Evolutionary conservation across 106 monocot species (phyloP), one percentile per base, ranked within the genome.

Genomic region (Chionographis japonica): DNA sequence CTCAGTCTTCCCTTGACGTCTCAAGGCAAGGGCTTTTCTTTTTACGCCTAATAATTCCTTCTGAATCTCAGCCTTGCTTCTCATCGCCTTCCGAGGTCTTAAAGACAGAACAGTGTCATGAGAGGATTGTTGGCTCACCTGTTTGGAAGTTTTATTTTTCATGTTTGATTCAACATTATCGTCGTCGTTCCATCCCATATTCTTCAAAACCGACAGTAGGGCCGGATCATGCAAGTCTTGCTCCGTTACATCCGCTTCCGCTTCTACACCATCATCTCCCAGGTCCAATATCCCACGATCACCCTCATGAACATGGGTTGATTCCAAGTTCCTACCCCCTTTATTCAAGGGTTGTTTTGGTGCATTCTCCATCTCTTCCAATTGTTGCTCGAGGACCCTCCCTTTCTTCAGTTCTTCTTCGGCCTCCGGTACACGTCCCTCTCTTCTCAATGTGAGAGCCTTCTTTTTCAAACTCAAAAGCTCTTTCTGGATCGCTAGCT

Each of bases 391-490:
- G 43, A 98, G 83, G 72, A 69, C 58, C 66, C 81, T 93, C 8
- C 98, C 98, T 78, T 85, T 90, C 78, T 74, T 87, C 54, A 98
- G 37, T 60, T 90, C 98, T 71, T 85, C 93, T 10, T 98, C 98
- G 63, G 98, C 87, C 70, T 98, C 98, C 42, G 85, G 83, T 4
- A 75, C 18, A 4, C 70, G 78, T 8, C 98, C 98, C 76, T 93
- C 98, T 55, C 93, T 85, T 68, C 85, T 83, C 67, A 98, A 90
- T 50, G 85, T 74, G 70, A 93, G 98, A 11, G 90, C 98, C 71
- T 81, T 92, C 85, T 91, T 98, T 76, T 98, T 98, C 60, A 93
- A 68, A 76, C 62, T 85, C 61, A 98, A 65, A 68, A 98, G 79
- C 59, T 98, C 93, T 71, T 65, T 98, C 73, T 98, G 98, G 43